Conservation (phyloP, 306 rosid species). For the Carpinus viminea region DNA sequence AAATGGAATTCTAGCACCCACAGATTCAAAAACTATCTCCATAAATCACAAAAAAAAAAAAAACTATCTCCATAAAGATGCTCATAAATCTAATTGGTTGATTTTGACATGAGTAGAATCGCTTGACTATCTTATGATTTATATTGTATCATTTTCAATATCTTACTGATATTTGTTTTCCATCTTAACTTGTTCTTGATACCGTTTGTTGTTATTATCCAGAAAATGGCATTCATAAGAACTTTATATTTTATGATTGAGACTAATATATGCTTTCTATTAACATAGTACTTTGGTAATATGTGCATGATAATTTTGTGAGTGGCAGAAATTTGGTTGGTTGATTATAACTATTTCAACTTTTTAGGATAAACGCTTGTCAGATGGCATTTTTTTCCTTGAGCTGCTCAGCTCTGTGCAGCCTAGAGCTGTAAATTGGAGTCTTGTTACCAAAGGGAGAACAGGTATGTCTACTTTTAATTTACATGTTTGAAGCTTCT, state of each 20-base stretch:
- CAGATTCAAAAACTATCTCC: background rate
- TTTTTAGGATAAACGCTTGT: conserved; percentile 80
- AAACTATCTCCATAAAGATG: background rate
- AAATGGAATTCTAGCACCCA: background rate
- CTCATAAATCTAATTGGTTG: background rate
- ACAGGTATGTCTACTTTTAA: conserved; percentile 56
- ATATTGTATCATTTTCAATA: background rate
- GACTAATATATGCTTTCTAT: background rate
- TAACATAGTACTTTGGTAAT: background rate
- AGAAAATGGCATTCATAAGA: background rate
- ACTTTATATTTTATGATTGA: background rate
- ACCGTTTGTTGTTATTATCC: background rate
- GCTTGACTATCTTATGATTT: background rate
- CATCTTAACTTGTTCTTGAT: background rate
- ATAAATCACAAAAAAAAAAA: background rate
- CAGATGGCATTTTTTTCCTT: conserved; percentile 89
- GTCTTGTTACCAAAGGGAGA: conserved; percentile 83
- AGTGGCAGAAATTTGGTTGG: background rate
- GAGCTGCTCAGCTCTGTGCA: conserved; percentile 93
- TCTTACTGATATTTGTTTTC: background rate
- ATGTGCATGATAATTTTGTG: background rate
- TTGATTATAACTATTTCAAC: conserved; percentile 22
- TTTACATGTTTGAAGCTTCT: background rate
- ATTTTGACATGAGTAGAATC: background rate
- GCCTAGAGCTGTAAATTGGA: conserved; percentile 89